Evolutionary conservation across 352 stramenopile species (phyloP).

Genomic region (Elongisporangium prolatum): DNA sequence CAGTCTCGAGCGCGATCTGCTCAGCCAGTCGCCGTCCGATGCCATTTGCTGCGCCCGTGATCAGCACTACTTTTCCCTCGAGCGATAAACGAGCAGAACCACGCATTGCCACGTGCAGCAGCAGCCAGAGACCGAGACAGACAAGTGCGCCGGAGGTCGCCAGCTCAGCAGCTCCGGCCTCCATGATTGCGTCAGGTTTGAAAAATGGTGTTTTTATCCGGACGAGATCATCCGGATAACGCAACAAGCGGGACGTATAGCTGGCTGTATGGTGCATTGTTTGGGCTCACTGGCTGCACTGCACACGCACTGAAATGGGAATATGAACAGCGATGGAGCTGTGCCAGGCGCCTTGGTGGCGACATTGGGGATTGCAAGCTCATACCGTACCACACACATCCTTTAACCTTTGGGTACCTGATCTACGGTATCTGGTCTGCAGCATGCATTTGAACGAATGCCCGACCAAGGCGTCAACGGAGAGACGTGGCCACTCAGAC

Average conservation of each 20-base stretch:
- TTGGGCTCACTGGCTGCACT: not conserved
- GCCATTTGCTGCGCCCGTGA: constrained; percentile 61
- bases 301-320: not conserved
- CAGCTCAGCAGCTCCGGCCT: not conserved
- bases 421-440: not conserved
- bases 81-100: constrained; percentile 16
- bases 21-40: constrained; percentile 43
- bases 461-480: not conserved
- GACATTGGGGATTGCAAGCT: not conserved
- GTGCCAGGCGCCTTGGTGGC: not conserved
- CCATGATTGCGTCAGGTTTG: not conserved
- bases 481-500: constrained; percentile 2
- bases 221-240: not conserved
- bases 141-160: not conserved
- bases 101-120: not conserved
- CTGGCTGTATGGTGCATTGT: not conserved
- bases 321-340: not conserved
- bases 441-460: not conserved
- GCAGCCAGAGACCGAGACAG: not conserved
- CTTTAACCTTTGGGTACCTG: not conserved
- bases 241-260: not conserved
- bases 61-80: constrained; percentile 46
- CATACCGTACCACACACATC: not conserved
- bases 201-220: not conserved
- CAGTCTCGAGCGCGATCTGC: constrained; percentile 21